A percentile compares a stretch with the other conserved stretches of the same genome.
Conservation (phyloP, 2,329 filamentous ascomycete species). For the Lecanicillium sp. region DNA sequence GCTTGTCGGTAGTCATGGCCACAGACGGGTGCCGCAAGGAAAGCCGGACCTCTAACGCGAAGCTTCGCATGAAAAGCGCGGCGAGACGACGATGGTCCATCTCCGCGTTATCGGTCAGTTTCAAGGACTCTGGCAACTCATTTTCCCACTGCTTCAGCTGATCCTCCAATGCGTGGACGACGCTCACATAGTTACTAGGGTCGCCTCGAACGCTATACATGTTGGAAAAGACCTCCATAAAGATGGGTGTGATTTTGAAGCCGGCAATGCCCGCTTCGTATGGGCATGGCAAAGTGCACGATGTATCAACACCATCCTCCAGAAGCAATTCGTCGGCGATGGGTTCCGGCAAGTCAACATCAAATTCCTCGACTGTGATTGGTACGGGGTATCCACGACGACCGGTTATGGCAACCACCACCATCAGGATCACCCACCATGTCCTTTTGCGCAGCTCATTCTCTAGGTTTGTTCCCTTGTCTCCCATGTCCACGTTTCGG, state of each 20-base stretch:
- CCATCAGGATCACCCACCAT: constrained; percentile 65
- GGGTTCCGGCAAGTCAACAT: constrained; percentile 66
- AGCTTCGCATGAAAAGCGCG: constrained; percentile 46
- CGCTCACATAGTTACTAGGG: constrained; percentile 53
- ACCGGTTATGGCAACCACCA: constrained; percentile 63
- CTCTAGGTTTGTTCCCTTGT: constrained; percentile 47
- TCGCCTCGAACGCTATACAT: constrained; percentile 66
- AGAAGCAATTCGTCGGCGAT: constrained; percentile 64
- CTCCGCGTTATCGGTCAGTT: constrained; percentile 32
- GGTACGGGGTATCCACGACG: constrained; percentile 73
- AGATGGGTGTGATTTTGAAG: constrained; percentile 58
- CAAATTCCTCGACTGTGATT: constrained; percentile 66
- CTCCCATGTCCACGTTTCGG: constrained; percentile 50
- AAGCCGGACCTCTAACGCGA: constrained; percentile 50
- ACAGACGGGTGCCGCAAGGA: constrained; percentile 55
- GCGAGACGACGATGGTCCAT: constrained; percentile 38
- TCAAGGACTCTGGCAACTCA: constrained; percentile 54
- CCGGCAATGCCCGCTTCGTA: constrained; percentile 60
- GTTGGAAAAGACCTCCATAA: constrained; percentile 66
- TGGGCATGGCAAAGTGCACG: constrained; percentile 50
- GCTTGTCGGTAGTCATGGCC: constrained; percentile 44
- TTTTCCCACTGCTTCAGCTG: constrained; percentile 57
- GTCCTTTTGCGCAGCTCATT: constrained; percentile 70
- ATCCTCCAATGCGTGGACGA: constrained; percentile 57
- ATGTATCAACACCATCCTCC: constrained; percentile 53